These are phyloP conservation scores for Melanogaster broomeanus DNA, from an alignment of 768 basidiomycete species.

Conservation along the genomic window DNA sequence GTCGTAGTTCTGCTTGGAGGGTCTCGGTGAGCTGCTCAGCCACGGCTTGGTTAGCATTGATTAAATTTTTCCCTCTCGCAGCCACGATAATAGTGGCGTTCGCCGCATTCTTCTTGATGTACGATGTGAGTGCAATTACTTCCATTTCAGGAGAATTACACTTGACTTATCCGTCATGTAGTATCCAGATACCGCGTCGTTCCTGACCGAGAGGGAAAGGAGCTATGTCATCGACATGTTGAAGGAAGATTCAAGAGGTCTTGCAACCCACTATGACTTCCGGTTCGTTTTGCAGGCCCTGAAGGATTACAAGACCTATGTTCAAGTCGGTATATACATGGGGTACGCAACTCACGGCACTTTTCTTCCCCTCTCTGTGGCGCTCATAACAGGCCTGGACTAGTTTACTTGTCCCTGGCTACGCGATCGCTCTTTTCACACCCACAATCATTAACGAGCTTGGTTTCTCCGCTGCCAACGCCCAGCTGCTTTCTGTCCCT, in stretches of 20 bases:
- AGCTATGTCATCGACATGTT: constrained; percentile 40
- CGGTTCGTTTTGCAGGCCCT: constrained; percentile 52
- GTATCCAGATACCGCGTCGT: constrained; percentile 61
- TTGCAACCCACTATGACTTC: constrained; percentile 45
- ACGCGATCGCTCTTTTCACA: constrained; percentile 50
- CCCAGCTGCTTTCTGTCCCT: constrained; percentile 52
- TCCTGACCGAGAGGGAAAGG: constrained; percentile 49
- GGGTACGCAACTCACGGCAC: constrained; percentile 32
- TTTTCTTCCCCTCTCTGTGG: constrained; percentile 1
- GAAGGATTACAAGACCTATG: constrained; percentile 43
- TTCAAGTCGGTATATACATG: constrained; percentile 39
- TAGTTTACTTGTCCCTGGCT: constrained; percentile 47
- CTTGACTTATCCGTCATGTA: constrained; percentile 14
- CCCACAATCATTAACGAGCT: constrained; percentile 52
- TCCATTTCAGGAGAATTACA: neutral
- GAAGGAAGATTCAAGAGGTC: constrained; percentile 45
- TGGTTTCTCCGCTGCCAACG: constrained; percentile 51
- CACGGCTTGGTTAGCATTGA: neutral
- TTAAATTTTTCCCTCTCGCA: constrained; percentile 5
- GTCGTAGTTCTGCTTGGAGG: constrained; percentile 34
- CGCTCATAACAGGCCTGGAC: neutral
- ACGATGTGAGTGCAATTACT: constrained; percentile 43
- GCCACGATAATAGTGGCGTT: constrained; percentile 22
- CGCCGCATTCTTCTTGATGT: constrained; percentile 48
- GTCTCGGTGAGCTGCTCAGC: constrained; percentile 18